Evolutionary conservation across 495 filamentous ascomycete species (phyloP).

Genomic region (Mycothermus thermophilus): DNA sequence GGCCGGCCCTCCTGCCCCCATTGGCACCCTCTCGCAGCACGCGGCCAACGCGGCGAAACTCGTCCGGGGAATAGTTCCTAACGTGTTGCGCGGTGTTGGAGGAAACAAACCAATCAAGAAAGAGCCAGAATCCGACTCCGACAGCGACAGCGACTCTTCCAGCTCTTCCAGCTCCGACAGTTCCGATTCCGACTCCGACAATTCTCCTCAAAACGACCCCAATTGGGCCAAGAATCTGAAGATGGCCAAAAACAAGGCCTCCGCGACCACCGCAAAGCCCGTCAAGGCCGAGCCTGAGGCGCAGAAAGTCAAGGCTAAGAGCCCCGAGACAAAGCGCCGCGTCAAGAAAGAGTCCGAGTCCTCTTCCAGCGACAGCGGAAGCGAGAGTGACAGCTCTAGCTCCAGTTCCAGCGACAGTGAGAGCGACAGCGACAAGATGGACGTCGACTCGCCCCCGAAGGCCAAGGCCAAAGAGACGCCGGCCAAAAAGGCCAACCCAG

Average conservation of each 20-base stretch:
- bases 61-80: slow-evolving; percentile 10
- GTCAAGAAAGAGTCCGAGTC: no score
- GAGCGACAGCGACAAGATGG: slow-evolving; percentile 8
- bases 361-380: slow-evolving; percentile 14
- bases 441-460: background rate
- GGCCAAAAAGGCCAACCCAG: background rate
- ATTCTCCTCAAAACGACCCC: background rate
- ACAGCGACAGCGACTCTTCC: slow-evolving; percentile 7
- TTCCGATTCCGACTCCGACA: background rate
- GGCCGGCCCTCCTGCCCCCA: slow-evolving; percentile 21
- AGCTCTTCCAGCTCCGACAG: background rate
- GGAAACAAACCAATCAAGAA: no score
- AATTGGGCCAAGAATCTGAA: no score
- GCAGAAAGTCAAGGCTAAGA: background rate
- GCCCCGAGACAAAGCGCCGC: background rate
- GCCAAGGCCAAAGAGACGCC: background rate
- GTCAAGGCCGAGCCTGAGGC: background rate
- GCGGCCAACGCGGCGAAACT: slow-evolving; percentile 15
- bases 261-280: background rate
- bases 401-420: slow-evolving; percentile 18
- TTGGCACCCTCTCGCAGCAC: slow-evolving; percentile 21
- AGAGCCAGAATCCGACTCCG: no score
- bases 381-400: slow-evolving; percentile 10
- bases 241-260: no score
- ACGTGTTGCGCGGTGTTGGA: slow-evolving; percentile 10